A percentile compares a stretch with the other conserved stretches of the same genome.
These are phyloP conservation scores for Harringtonia aguacate DNA, from an alignment of 2,329 filamentous ascomycete species.

Conservation along the genomic window DNA sequence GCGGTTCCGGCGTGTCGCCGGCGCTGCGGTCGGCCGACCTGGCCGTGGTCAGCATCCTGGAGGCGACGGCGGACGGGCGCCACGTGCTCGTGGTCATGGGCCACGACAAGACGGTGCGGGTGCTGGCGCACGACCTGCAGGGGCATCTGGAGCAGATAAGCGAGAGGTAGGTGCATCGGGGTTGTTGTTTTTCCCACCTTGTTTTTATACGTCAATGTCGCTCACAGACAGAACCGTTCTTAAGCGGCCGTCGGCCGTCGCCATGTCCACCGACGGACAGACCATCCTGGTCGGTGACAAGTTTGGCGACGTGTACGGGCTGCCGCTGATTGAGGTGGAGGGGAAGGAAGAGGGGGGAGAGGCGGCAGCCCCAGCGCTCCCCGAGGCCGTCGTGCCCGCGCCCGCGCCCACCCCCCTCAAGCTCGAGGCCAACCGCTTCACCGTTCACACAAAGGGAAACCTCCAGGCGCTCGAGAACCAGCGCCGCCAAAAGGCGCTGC, in stretches of 20 bases:
- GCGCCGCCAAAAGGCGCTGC: conserved; percentile 31
- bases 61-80: conserved; percentile 49
- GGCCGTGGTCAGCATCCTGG: conserved; percentile 60
- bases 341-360: conserved; percentile 3
- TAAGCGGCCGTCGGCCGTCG: conserved; percentile 73
- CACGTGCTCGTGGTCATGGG: conserved; percentile 70
- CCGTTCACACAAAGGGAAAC: conserved; percentile 56
- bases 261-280: conserved; percentile 55
- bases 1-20: conserved; percentile 12
- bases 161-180: conserved; percentile 53
- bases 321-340: conserved; percentile 52
- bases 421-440: conserved; percentile 39
- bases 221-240: conserved; percentile 59
- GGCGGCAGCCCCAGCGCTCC: background rate
- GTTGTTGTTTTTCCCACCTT: no score
- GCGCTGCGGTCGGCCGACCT: conserved; percentile 30
- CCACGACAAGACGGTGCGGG: conserved; percentile 86
- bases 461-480: conserved; percentile 49
- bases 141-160: conserved; percentile 58
- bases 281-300: conserved; percentile 84
- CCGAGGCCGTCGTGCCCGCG: conserved; percentile 4
- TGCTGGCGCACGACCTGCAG: conserved; percentile 57
- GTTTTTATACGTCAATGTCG: no score
- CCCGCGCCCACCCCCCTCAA: conserved; percentile 30
- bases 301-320: conserved; percentile 88